Evolutionary conservation across 139 green algal species (phyloP).

Genomic region (Zygnema cylindricum): DNA sequence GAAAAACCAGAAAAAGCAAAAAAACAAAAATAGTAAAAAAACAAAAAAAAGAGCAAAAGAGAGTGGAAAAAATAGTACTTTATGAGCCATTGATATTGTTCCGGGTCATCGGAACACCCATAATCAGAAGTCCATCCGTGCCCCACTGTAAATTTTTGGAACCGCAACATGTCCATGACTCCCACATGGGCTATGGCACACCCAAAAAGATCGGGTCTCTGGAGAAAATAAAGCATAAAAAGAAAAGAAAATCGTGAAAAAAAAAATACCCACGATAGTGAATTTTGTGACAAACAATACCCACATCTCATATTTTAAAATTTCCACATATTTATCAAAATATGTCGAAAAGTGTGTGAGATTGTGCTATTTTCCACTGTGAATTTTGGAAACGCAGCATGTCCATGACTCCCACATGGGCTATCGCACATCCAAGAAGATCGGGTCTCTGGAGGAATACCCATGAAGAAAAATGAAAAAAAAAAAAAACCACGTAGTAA

Average conservation of each 20-base stretch:
- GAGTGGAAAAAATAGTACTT: slow-evolving; percentile 62
- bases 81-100: slow-evolving; percentile 77
- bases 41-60: neutral
- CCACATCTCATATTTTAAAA: no score
- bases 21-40: neutral
- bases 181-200: slow-evolving; percentile 81
- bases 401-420: slow-evolving; percentile 81
- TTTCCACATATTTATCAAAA: no score
- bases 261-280: no score
- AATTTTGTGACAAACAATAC: no score
- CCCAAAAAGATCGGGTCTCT: slow-evolving; percentile 79
- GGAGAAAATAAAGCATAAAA: neutral
- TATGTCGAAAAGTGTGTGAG: slow-evolving; percentile 84
- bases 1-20: neutral
- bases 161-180: slow-evolving; percentile 90
- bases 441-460: slow-evolving; percentile 73
- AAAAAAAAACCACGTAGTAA: no score
- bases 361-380: no score
- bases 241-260: no score
- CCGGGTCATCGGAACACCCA: slow-evolving; percentile 76
- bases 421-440: slow-evolving; percentile 82
- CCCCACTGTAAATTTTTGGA: slow-evolving; percentile 93
- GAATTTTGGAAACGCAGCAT: slow-evolving; percentile 96
- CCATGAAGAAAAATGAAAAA: no score
- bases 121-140: slow-evolving; percentile 76